Conservation (phyloP, 257 asterid species). For the Nicotiana noctiflora region DNA sequence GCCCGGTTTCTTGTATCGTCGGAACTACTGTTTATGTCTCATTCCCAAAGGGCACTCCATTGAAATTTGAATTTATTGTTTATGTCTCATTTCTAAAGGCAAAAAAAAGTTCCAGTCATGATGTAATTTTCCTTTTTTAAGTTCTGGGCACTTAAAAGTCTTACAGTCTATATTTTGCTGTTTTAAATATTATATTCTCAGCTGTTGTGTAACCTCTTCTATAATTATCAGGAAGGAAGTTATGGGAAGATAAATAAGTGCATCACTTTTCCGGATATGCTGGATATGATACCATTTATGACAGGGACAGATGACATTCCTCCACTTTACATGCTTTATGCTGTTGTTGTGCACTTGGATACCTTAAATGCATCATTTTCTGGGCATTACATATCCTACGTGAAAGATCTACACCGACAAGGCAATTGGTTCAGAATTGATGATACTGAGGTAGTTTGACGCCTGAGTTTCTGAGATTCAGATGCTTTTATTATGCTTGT, state of each 20-base stretch:
- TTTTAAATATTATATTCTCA: neutral
- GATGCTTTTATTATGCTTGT: neutral
- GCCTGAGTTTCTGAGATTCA: neutral
- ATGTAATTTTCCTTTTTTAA: neutral
- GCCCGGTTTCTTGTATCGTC: neutral
- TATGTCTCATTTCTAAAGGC: neutral
- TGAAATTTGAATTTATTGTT: neutral
- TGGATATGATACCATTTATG: constrained; percentile 79
- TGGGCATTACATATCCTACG: constrained; percentile 73
- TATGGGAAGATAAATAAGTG: constrained; percentile 82
- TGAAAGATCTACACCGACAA: constrained; percentile 59
- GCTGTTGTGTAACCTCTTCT: constrained; percentile 9
- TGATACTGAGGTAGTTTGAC: constrained; percentile 60
- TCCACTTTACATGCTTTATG: constrained; percentile 77
- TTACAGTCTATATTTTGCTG: neutral
- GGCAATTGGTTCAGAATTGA: constrained; percentile 81
- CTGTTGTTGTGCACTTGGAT: constrained; percentile 77
- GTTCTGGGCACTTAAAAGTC: neutral
- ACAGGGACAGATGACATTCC: constrained; percentile 71
- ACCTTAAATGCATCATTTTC: constrained; percentile 65
- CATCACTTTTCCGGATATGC: constrained; percentile 71
- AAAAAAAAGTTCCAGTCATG: neutral
- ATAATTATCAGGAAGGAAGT: constrained; percentile 57
- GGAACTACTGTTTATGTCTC: neutral
- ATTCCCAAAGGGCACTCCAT: neutral